Evolutionary conservation across 2,329 filamentous ascomycete genomes (phyloP).

Genomic region (Teratosphaeria pseudoeucalypti): DNA sequence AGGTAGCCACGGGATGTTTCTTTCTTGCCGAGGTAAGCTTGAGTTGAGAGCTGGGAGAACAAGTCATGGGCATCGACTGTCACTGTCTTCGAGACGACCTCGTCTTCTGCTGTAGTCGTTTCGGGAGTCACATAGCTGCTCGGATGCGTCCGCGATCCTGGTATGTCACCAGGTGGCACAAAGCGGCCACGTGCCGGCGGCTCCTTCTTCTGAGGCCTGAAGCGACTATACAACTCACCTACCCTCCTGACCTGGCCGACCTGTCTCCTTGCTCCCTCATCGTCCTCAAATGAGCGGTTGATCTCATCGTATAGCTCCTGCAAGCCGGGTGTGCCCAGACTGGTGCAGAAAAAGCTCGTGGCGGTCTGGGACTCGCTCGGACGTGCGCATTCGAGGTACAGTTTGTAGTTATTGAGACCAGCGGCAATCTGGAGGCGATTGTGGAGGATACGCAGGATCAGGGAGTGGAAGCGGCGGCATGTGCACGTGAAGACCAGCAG

Average conservation of each 20-base stretch:
- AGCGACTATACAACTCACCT: slow-evolving; percentile 56
- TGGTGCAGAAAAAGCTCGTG: slow-evolving; percentile 59
- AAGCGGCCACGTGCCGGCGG: slow-evolving; percentile 24
- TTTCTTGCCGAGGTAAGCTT: slow-evolving; percentile 57
- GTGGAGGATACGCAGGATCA: slow-evolving; percentile 55
- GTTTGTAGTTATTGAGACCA: slow-evolving; percentile 49
- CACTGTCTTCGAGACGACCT: slow-evolving; percentile 47
- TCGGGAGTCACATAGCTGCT: slow-evolving; percentile 7
- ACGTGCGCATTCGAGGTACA: slow-evolving; percentile 72
- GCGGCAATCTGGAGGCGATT: slow-evolving; percentile 52
- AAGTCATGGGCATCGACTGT: slow-evolving; percentile 58
- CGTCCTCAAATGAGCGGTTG: not conserved
- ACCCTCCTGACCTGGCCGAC: slow-evolving; percentile 41
- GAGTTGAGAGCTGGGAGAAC: slow-evolving; percentile 64
- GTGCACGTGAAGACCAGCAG: slow-evolving; percentile 47
- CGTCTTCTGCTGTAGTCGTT: slow-evolving; percentile 9
- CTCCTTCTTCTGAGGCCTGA: slow-evolving; percentile 52
- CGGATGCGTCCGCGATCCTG: slow-evolving; percentile 33
- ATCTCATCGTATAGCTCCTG: slow-evolving; percentile 20
- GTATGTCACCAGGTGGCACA: slow-evolving; percentile 36
- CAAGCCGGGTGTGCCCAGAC: slow-evolving; percentile 54
- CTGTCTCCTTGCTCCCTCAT: not conserved
- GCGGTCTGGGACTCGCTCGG: slow-evolving; percentile 58
- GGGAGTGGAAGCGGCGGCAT: slow-evolving; percentile 52
- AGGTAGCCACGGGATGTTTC: slow-evolving; percentile 53